These are phyloP conservation scores for Rubroboletus pulcherrimus DNA, from an alignment of 768 basidiomycete species.

Conservation along the genomic window DNA sequence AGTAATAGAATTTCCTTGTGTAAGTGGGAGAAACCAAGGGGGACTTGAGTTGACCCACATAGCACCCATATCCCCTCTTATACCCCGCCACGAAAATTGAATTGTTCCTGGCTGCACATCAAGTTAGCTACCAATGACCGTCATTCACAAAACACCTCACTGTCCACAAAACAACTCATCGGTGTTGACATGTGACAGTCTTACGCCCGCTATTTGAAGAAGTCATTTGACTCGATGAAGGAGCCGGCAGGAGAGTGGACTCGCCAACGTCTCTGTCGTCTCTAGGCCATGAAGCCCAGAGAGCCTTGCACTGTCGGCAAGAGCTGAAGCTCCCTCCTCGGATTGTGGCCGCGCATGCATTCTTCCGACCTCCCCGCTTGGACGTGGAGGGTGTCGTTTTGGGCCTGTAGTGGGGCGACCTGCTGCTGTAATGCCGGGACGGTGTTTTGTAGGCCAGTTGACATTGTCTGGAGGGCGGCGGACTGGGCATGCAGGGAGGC, in stretches of 20 bases:
- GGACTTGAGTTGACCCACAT: too few species aligned
- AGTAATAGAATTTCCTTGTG: too few species aligned
- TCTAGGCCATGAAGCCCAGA: not conserved
- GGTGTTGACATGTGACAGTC: not conserved
- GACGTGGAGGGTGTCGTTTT: constrained; percentile 30
- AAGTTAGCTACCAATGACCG: not conserved
- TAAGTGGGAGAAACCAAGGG: too few species aligned
- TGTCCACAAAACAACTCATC: not conserved
- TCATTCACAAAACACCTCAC: not conserved
- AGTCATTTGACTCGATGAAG: not conserved
- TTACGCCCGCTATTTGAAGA: not conserved
- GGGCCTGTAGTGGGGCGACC: constrained; percentile 23
- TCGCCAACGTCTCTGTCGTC: not conserved
- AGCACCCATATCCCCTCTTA: constrained; percentile 1
- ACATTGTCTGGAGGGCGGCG: constrained; percentile 30
- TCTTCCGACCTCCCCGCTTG: constrained; percentile 40
- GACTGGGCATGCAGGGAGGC: constrained; percentile 35
- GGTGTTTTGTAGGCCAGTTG: constrained; percentile 23
- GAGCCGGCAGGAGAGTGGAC: not conserved
- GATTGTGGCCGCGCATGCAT: constrained; percentile 43
- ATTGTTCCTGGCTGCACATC: not conserved
- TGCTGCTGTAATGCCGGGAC: constrained; percentile 30
- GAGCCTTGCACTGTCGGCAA: not conserved
- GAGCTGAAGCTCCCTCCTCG: not conserved
- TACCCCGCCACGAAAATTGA: not conserved